Evolutionary conservation across 768 basidiomycete genomes (phyloP).

Genomic region (Boletus coccyginus): DNA sequence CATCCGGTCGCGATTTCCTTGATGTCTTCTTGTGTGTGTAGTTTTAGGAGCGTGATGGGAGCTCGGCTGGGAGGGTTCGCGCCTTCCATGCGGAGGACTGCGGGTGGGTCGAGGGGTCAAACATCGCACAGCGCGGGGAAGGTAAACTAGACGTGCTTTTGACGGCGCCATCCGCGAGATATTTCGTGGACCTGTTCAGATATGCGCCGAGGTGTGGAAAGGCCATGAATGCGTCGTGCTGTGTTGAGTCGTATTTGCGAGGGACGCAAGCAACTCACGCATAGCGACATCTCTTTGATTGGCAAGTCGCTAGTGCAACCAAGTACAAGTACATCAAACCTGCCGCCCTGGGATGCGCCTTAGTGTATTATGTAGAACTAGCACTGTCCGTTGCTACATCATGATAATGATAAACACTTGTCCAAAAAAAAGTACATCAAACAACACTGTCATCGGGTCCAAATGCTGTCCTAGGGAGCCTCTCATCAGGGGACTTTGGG

Average conservation of each 20-base stretch:
- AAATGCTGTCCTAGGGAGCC: not conserved
- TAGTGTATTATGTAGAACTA: too few species aligned
- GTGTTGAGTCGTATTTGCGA: not conserved
- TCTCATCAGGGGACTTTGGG: not conserved
- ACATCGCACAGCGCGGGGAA: not conserved
- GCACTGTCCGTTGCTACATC: too few species aligned
- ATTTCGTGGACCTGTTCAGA: conserved; percentile 38
- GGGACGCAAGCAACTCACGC: not conserved
- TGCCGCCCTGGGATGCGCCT: too few species aligned
- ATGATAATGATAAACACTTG: too few species aligned
- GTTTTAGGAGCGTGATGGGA: conserved; percentile 63
- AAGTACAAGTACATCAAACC: conserved; percentile 5
- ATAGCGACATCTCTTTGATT: too few species aligned
- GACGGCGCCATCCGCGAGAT: conserved; percentile 39
- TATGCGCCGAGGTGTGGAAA: conserved; percentile 29
- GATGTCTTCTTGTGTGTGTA: conserved; percentile 60
- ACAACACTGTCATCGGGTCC: conserved; percentile 4
- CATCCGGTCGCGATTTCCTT: conserved; percentile 73
- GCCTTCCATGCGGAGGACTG: conserved; percentile 77
- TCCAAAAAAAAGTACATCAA: not conserved
- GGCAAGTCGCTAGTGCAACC: too few species aligned
- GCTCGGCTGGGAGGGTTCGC: conserved; percentile 57
- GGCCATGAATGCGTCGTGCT: conserved; percentile 17
- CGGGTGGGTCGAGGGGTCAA: conserved; percentile 12
- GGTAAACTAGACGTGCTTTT: conserved; percentile 36